A percentile compares a stretch with the other conserved stretches of the same genome.
These are phyloP conservation scores for Pseudogymnoascus sp. DNA, from an alignment of 2,329 filamentous ascomycete species.

Conservation along the genomic window DNA sequence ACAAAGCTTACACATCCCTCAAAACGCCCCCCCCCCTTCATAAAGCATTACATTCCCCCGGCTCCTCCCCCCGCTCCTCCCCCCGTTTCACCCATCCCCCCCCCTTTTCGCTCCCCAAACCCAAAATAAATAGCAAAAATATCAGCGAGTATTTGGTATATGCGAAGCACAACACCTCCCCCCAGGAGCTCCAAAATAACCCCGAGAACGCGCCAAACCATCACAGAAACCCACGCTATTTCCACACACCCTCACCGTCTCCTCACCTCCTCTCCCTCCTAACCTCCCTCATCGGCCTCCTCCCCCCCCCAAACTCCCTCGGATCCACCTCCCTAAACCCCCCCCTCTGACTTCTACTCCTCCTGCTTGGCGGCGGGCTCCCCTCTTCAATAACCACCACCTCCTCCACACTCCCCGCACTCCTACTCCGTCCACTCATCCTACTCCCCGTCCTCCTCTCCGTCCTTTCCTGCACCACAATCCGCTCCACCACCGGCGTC, in stretches of 20 bases:
- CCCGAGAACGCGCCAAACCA: background rate
- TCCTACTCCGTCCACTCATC: slow-evolving; percentile 11
- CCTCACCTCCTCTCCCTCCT: background rate
- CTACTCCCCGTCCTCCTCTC: slow-evolving; percentile 19
- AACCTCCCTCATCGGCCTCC: slow-evolving; percentile 4
- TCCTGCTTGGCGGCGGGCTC: slow-evolving; percentile 22
- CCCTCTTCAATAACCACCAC: slow-evolving; percentile 30
- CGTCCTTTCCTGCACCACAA: slow-evolving; percentile 24
- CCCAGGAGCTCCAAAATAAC: background rate
- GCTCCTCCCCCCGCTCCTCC: background rate
- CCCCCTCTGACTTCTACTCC: slow-evolving; percentile 14
- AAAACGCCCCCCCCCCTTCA: background rate
- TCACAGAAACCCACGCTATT: background rate
- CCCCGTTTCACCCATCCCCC: background rate
- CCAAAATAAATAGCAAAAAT: slow-evolving; percentile 4
- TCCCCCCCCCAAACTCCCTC: slow-evolving; percentile 21
- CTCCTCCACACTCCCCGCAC: slow-evolving; percentile 19
- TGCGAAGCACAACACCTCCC: background rate
- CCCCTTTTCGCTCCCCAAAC: background rate
- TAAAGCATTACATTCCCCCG: background rate
- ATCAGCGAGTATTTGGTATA: background rate
- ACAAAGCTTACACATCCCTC: background rate
- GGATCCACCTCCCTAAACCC: slow-evolving; percentile 28
- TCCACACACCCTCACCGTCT: background rate
- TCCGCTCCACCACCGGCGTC: slow-evolving; percentile 20